Conservation (phyloP, 148 eudicot genomes). For the Chenopodium album region DNA sequence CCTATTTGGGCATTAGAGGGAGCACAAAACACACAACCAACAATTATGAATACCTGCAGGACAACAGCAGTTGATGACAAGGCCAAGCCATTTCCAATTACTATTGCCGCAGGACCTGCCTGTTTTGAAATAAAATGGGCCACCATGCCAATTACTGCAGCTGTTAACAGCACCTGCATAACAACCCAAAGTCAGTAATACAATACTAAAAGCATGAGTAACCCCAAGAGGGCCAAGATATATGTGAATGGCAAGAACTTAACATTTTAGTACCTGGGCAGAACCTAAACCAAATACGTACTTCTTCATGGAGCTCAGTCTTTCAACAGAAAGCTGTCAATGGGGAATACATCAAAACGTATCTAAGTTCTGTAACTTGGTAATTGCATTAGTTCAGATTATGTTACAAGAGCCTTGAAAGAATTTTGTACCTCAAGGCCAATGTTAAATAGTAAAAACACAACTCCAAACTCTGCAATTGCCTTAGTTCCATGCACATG, state of each 20-base stretch:
- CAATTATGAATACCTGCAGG: slow-evolving; percentile 61
- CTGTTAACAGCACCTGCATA: slow-evolving; percentile 81
- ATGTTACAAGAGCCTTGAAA: slow-evolving; percentile 1
- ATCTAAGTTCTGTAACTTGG: slow-evolving; percentile 13
- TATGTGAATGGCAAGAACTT: neutral
- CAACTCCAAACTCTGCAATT: slow-evolving; percentile 99
- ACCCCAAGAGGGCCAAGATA: slow-evolving; percentile 3
- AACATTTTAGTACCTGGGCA: slow-evolving; percentile 67
- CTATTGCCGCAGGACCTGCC: slow-evolving; percentile 94
- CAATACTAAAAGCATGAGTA: neutral
- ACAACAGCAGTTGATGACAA: slow-evolving; percentile 99
- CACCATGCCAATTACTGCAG: slow-evolving; percentile 70
- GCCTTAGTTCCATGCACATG: slow-evolving; percentile 98
- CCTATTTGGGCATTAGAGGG: too few relatives aligned
- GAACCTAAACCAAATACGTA: slow-evolving; percentile 98
- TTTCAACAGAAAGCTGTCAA: slow-evolving; percentile 95
- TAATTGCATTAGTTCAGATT: slow-evolving; percentile 13
- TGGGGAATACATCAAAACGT: slow-evolving; percentile 18
- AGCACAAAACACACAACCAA: slow-evolving; percentile 9
- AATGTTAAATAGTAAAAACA: slow-evolving; percentile 92
- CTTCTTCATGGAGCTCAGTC: slow-evolving; percentile 99
- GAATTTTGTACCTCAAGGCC: slow-evolving; percentile 81
- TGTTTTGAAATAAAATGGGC: slow-evolving; percentile 67
- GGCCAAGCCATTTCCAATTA: slow-evolving; percentile 97
- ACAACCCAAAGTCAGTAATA: slow-evolving; percentile 12